Evolutionary conservation across 768 basidiomycete species (phyloP).

Genomic region (Mycena alexandri): DNA sequence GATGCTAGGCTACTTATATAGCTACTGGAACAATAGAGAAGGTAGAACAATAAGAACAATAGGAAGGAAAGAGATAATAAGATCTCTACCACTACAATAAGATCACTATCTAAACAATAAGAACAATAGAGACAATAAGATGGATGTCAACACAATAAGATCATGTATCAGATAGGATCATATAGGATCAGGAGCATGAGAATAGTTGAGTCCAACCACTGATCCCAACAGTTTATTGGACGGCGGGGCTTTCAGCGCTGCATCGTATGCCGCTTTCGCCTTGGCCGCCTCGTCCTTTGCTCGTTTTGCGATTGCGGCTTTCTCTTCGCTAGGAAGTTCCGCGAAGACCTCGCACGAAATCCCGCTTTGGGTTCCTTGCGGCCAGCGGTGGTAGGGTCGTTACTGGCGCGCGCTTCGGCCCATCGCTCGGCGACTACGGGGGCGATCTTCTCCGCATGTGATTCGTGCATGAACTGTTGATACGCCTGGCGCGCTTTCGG

Average conservation of each 20-base stretch:
- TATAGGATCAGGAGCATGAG: too few species aligned
- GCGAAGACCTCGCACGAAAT: constrained; percentile 13
- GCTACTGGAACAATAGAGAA: too few species aligned
- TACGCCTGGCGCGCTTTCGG: constrained; percentile 23
- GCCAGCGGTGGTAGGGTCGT: not conserved
- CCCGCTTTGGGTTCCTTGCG: constrained; percentile 14
- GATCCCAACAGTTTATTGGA: too few species aligned
- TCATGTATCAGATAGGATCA: too few species aligned
- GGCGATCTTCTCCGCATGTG: not conserved
- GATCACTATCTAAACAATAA: too few species aligned
- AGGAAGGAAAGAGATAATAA: too few species aligned
- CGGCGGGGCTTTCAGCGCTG: not conserved
- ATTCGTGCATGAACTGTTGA: constrained; percentile 27
- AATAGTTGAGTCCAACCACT: too few species aligned
- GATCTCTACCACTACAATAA: too few species aligned
- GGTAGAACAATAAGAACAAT: too few species aligned
- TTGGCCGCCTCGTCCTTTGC: not conserved
- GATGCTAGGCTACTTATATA: too few species aligned
- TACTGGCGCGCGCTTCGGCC: not conserved
- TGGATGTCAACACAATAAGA: too few species aligned
- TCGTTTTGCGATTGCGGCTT: not conserved
- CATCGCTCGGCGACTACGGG: constrained; percentile 9
- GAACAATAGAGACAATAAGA: too few species aligned
- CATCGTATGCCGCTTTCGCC: not conserved
- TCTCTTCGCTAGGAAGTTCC: not conserved